phyloP scores from a whole-genome alignment of 2,329 filamentous ascomycete genomes.

The Trichoderma polysporum region DNA sequence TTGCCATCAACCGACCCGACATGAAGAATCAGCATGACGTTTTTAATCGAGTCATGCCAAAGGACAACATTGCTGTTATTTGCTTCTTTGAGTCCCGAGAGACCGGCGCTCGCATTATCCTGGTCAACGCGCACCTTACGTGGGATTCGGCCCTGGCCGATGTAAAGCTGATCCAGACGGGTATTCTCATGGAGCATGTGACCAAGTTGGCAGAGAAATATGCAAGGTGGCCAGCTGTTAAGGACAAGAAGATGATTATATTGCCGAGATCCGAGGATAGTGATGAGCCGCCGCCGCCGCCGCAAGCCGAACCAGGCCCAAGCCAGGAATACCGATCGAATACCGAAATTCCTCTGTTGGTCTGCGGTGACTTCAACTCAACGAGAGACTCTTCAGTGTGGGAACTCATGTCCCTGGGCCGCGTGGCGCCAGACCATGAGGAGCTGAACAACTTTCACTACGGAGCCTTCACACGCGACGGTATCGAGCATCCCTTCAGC shows the following conservation, averaged over 20 bases:
- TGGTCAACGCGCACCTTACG: slow-evolving; percentile 90
- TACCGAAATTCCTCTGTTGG: slow-evolving; percentile 83
- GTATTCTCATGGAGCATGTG: slow-evolving; percentile 90
- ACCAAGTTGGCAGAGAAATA: slow-evolving; percentile 85
- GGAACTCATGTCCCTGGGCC: slow-evolving; percentile 80
- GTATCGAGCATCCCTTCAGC: slow-evolving; percentile 92
- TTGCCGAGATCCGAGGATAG: slow-evolving; percentile 45
- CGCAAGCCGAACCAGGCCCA: slow-evolving; percentile 66
- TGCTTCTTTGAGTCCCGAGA: slow-evolving; percentile 88
- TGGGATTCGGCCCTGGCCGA: slow-evolving; percentile 92
- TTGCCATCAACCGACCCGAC: slow-evolving; percentile 90
- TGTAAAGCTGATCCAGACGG: slow-evolving; percentile 94
- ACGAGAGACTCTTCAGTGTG: slow-evolving; percentile 84
- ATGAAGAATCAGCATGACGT: slow-evolving; percentile 98
- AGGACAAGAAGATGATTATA: slow-evolving; percentile 69
- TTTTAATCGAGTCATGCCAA: slow-evolving; percentile 97
- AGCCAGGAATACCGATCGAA: slow-evolving; percentile 84
- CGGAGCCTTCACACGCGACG: slow-evolving; percentile 87
- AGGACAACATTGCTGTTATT: slow-evolving; percentile 93
- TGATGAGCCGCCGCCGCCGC: slow-evolving; percentile 45
- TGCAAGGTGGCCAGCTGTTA: slow-evolving; percentile 73
- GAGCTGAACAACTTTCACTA: slow-evolving; percentile 83
- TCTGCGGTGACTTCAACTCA: slow-evolving; percentile 97
- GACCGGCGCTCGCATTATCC: slow-evolving; percentile 87
- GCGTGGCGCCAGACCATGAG: slow-evolving; percentile 72